Percentiles rank a stretch among this genome's conserved stretches.
Conservation (phyloP, 495 filamentous ascomycete species). For the Filosporella fistucella region DNA sequence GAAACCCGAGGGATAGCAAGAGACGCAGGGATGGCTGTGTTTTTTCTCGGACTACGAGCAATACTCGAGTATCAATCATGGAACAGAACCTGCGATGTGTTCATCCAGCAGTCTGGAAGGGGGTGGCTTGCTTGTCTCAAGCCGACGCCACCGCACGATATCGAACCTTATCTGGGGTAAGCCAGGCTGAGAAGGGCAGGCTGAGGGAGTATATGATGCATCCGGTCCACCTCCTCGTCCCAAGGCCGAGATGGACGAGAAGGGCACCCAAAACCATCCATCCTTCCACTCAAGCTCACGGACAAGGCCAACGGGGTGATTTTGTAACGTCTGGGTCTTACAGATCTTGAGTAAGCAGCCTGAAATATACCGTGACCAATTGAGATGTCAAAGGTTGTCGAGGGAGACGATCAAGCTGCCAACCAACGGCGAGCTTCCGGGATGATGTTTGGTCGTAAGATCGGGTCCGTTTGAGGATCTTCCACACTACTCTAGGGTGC, state of each 20-base stretch:
- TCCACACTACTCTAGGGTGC: slow-evolving; percentile 14
- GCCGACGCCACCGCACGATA: slow-evolving; percentile 17
- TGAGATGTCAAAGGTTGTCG: background rate
- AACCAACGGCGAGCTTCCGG: slow-evolving; percentile 9
- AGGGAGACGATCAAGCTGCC: background rate
- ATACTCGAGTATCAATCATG: slow-evolving; percentile 1
- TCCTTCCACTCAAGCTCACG: slow-evolving; percentile 9
- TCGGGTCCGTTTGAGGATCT: slow-evolving; percentile 24
- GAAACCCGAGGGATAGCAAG: slow-evolving; percentile 7
- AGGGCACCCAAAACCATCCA: background rate
- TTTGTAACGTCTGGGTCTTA: slow-evolving; percentile 22
- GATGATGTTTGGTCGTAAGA: slow-evolving; percentile 21
- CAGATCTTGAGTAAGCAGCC: slow-evolving; percentile 20
- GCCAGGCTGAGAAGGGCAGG: slow-evolving; percentile 19
- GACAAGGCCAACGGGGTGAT: slow-evolving; percentile 8
- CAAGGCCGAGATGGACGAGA: background rate
- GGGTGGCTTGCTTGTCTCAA: slow-evolving; percentile 24
- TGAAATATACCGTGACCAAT: slow-evolving; percentile 15
- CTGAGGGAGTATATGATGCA: slow-evolving; percentile 24
- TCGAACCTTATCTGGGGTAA: slow-evolving; percentile 21
- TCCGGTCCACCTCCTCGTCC: slow-evolving; percentile 1
- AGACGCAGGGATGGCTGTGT: no score
- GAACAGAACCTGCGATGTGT: slow-evolving; percentile 12
- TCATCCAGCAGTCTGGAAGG: slow-evolving; percentile 21
- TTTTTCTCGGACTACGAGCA: background rate